These are phyloP conservation scores for Saposhnikovia divaricata DNA, from an alignment of 129 eudicot species.

Conservation along the genomic window DNA sequence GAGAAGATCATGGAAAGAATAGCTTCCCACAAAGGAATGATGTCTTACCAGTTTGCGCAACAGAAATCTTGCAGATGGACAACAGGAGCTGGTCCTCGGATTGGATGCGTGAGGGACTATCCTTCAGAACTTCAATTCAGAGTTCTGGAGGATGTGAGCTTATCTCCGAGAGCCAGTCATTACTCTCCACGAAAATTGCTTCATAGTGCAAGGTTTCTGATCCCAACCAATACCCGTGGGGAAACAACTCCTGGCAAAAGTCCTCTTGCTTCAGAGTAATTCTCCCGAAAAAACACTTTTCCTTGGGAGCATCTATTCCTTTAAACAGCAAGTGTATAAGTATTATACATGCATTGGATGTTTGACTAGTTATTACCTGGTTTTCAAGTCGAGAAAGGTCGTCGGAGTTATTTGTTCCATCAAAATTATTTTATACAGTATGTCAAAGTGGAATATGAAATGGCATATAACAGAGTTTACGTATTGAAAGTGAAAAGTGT, in stretches of 20 bases:
- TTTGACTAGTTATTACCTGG: not conserved
- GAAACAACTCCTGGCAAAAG: slow-evolving; percentile 29
- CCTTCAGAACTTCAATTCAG: slow-evolving; percentile 60
- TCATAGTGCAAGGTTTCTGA: slow-evolving; percentile 19
- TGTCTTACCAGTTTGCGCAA: slow-evolving; percentile 53
- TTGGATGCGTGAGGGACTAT: slow-evolving; percentile 80
- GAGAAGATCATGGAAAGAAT: slow-evolving; percentile 61
- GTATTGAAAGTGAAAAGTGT: not conserved
- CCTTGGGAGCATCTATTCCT: not conserved
- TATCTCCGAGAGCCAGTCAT: slow-evolving; percentile 47
- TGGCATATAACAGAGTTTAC: not conserved
- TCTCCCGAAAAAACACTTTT: not conserved
- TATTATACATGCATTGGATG: not conserved
- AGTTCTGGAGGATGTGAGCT: slow-evolving; percentile 55
- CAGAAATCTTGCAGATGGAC: slow-evolving; percentile 64
- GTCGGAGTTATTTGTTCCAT: not conserved
- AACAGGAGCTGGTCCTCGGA: slow-evolving; percentile 81
- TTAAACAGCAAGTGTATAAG: not conserved
- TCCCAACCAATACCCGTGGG: slow-evolving; percentile 18
- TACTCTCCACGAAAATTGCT: slow-evolving; percentile 33
- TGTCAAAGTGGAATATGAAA: not conserved
- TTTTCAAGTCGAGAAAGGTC: slow-evolving; percentile 1
- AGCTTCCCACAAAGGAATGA: slow-evolving; percentile 58
- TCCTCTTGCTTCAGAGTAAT: slow-evolving; percentile 27
- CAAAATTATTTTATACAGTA: not conserved